Percentiles rank a stretch among this genome's conserved stretches.
These are phyloP conservation scores for Trichoderma atrobrunneum DNA, from an alignment of 2,329 filamentous ascomycete species.

Conservation along the genomic window DNA sequence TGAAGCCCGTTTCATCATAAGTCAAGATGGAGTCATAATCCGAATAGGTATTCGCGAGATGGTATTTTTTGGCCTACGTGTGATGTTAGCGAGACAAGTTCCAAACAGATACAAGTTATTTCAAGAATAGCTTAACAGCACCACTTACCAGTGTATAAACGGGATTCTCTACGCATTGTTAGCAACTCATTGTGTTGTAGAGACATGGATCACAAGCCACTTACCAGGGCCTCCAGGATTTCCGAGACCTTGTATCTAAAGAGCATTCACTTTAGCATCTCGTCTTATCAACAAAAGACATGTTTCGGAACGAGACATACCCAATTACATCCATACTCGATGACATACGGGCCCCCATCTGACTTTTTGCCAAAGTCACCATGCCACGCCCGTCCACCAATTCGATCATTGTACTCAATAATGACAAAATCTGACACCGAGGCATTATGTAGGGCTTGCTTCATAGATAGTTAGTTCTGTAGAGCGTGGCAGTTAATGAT, in stretches of 20 bases:
- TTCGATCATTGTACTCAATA: constrained; percentile 59
- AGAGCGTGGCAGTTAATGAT: not conserved
- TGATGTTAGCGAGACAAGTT: not conserved
- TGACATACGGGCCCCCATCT: constrained; percentile 51
- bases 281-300: constrained; percentile 21
- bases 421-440: constrained; percentile 64
- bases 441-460: constrained; percentile 58
- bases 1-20: constrained; percentile 56
- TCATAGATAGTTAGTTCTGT: not conserved
- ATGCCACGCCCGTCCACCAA: constrained; percentile 62
- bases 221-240: constrained; percentile 27
- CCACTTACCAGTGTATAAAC: constrained; percentile 53
- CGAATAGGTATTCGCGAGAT: constrained; percentile 54
- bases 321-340: constrained; percentile 70
- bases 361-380: constrained; percentile 51
- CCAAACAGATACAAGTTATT: not conserved
- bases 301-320: constrained; percentile 27
- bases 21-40: constrained; percentile 58
- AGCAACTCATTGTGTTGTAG: not conserved
- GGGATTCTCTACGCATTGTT: constrained; percentile 49
- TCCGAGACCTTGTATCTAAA: constrained; percentile 26
- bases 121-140: not conserved
- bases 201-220: not conserved
- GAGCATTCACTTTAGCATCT: constrained; percentile 12
- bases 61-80: constrained; percentile 51